phyloP scores from a whole-genome alignment of 2,329 filamentous ascomycete species.

The Teratosphaeria gauchensis region DNA sequence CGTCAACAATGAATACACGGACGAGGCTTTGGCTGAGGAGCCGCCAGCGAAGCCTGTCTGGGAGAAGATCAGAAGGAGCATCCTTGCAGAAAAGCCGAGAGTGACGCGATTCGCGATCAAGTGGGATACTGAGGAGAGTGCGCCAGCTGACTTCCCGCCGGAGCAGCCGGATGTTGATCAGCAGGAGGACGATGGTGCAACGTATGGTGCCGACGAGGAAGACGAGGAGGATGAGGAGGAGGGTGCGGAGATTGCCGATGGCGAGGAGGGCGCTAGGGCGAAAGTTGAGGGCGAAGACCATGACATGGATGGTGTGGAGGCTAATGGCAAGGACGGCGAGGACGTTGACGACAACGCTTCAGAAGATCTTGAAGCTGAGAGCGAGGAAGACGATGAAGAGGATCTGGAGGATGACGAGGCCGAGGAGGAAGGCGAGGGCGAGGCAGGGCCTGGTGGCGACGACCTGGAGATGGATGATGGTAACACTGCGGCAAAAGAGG shows the following conservation, averaged over 20 bases:
- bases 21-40: slow-evolving; percentile 77
- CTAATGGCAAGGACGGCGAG: slow-evolving; percentile 47
- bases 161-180: slow-evolving; percentile 95
- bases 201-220: slow-evolving; percentile 81
- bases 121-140: slow-evolving; percentile 97
- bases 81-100: slow-evolving; percentile 92
- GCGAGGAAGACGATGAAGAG: slow-evolving; percentile 35
- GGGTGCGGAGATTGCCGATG: slow-evolving; percentile 43
- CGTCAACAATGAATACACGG: slow-evolving; percentile 98
- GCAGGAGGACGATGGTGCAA: slow-evolving; percentile 67
- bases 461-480: slow-evolving; percentile 24
- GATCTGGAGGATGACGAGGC: slow-evolving; percentile 30
- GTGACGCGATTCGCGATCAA: slow-evolving; percentile 98
- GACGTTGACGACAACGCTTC: slow-evolving; percentile 55
- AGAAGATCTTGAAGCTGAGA: slow-evolving; percentile 40
- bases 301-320: slow-evolving; percentile 66
- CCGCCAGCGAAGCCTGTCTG: slow-evolving; percentile 87
- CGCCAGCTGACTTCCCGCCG: slow-evolving; percentile 89
- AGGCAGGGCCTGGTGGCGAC: slow-evolving; percentile 11
- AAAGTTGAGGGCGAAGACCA: slow-evolving; percentile 49
- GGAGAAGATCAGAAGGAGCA: slow-evolving; percentile 83
- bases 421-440: slow-evolving; percentile 20
- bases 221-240: slow-evolving; percentile 58
- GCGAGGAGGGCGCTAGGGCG: slow-evolving; percentile 18
- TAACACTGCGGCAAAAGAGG: slow-evolving; percentile 7